Base-by-base conservation (phyloP, 2,329 filamentous ascomycete species). In the Colletotrichum acutatum region DNA sequence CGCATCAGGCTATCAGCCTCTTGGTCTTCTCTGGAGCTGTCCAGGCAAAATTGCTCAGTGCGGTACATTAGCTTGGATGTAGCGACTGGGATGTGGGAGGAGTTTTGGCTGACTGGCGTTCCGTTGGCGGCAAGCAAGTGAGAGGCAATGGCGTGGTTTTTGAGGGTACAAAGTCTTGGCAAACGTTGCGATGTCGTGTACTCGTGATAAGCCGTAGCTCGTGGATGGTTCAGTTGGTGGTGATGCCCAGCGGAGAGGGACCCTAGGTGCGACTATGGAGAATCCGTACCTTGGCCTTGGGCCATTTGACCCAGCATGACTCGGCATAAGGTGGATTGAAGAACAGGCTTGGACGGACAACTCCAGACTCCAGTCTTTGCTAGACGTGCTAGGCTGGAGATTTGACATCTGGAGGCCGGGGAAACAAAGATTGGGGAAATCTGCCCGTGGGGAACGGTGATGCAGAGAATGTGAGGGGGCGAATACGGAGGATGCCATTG, bases 1-100 rank as follows among this genome's bases (percentile, higher is more conserved):
- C 37, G 65, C 30, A 72, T 68, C 37, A 68, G 65, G 49, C 62
- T 68, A 72, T 68, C 37, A 68, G 65, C 58, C 68, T 72, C 30
- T 59, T 54, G 32, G 16, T 8, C 19, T 49, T 8, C 42, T 49
- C 42, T 49, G 42, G 46, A 49, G 37, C 26, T 30, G 37, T 26
- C 37, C 37, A 37, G 42, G 26, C 37, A 30, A 24, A 12, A 62
- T 71, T 61, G 24, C 24, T 42, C 59, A 42, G 34, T 59, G 32
- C 30, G 28, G 37, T 30, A 57, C 61, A 59, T 30, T 70, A 54
- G 54, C 14, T 46, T 66, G 46, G 30, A 62, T 34, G 34, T n/a
- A 30, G 49, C 14, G 56, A 37, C 46, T 19, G 26, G 34, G n/a
- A 34, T 52, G n/a, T 37, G 42, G 42, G 42, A 60, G 30, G 24